Evolutionary conservation across 2,329 filamentous ascomycete species (phyloP).

Genomic region (Cadophora sp.): DNA sequence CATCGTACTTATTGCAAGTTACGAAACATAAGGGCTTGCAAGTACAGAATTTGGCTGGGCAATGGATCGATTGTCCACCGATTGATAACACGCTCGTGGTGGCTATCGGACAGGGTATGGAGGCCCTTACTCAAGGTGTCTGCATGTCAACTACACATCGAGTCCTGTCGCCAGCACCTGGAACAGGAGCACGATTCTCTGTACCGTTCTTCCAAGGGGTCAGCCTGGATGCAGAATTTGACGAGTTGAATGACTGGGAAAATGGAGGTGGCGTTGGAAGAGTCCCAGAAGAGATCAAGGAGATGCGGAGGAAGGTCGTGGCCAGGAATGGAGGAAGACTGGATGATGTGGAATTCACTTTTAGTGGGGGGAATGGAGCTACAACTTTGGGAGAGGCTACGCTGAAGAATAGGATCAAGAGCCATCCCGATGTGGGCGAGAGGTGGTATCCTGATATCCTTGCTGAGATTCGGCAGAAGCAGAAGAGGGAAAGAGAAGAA

Average conservation of each 20-base stretch:
- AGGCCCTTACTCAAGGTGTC: slow-evolving; percentile 83
- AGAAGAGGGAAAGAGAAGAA: slow-evolving; percentile 52
- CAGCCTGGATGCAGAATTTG: slow-evolving; percentile 78
- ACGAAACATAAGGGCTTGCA: slow-evolving; percentile 78
- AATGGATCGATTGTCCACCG: slow-evolving; percentile 85
- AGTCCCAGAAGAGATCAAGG: slow-evolving; percentile 67
- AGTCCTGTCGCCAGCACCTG: slow-evolving; percentile 75
- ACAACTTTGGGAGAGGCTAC: slow-evolving; percentile 82
- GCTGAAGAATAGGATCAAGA: slow-evolving; percentile 83
- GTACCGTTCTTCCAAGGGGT: slow-evolving; percentile 92
- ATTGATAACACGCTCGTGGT: slow-evolving; percentile 81
- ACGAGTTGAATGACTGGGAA: slow-evolving; percentile 66
- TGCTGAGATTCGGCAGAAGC: slow-evolving; percentile 62
- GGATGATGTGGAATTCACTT: slow-evolving; percentile 88
- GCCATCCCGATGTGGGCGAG: slow-evolving; percentile 86
- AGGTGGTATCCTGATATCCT: slow-evolving; percentile 73
- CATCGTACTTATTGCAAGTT: slow-evolving; percentile 82
- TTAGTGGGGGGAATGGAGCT: slow-evolving; percentile 66
- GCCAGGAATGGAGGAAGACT: slow-evolving; percentile 60
- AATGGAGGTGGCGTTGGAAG: slow-evolving; percentile 50
- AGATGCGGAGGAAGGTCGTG: slow-evolving; percentile 65
- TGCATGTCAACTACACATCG: slow-evolving; percentile 84
- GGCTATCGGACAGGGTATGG: slow-evolving; percentile 85
- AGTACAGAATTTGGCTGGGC: slow-evolving; percentile 78
- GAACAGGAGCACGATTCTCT: slow-evolving; percentile 75